phyloP scores from a whole-genome alignment of 257 asterid genomes.

The Eucommia ulmoides region DNA sequence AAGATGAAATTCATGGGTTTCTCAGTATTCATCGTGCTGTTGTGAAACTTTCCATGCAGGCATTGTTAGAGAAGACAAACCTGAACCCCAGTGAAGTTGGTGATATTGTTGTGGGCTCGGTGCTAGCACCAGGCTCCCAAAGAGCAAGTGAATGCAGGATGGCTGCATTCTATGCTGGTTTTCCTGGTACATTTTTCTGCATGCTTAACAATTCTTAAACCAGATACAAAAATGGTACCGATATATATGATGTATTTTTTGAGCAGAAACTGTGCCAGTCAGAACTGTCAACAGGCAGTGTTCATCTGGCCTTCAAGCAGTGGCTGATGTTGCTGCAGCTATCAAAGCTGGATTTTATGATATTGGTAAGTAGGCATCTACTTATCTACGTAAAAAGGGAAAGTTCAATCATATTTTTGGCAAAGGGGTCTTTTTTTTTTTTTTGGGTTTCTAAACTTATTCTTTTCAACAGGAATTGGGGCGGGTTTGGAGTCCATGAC shows the following conservation, averaged over 20 bases:
- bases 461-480: constrained; percentile 62
- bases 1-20: too few species aligned
- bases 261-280: constrained; percentile 91
- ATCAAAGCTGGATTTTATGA: constrained; percentile 98
- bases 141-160: constrained; percentile 98
- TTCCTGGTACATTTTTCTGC: constrained; percentile 53
- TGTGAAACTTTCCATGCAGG: constrained; percentile 40
- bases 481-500: constrained; percentile 99
- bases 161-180: constrained; percentile 99
- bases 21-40: too few species aligned
- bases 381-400: too few species aligned
- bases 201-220: not conserved
- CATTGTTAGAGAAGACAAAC: constrained; percentile 66
- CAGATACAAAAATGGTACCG: too few species aligned
- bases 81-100: constrained; percentile 87
- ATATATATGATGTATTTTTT: too few species aligned
- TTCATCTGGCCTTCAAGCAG: constrained; percentile 99
- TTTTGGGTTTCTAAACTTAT: too few species aligned
- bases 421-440: too few species aligned
- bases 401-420: too few species aligned
- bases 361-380: constrained; percentile 38
- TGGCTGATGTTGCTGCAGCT: constrained; percentile 99
- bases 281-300: constrained; percentile 99
- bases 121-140: constrained; percentile 92
- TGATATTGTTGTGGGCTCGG: constrained; percentile 94